A percentile compares a stretch with the other conserved stretches of the same genome.
phyloP scores from a whole-genome alignment of 2,329 filamentous ascomycete genomes.

The Neoarthrinium moseri region DNA sequence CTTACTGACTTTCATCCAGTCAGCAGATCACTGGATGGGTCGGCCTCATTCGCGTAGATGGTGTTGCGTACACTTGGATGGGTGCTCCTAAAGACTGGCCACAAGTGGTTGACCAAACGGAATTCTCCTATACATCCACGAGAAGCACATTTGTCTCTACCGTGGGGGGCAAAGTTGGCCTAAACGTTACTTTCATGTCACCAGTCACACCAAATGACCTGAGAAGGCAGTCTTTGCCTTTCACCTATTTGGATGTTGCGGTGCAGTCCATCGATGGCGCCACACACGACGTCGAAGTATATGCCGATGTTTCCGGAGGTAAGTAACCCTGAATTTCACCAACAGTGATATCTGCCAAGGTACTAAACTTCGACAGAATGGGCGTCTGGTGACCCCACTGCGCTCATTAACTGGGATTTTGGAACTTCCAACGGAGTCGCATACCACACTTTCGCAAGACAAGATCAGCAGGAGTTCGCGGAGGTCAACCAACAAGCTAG shows the following conservation, averaged over 20 bases:
- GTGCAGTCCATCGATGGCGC: slow-evolving; percentile 62
- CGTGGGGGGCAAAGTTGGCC: slow-evolving; percentile 56
- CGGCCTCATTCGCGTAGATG: slow-evolving; percentile 69
- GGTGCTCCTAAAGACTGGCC: slow-evolving; percentile 49
- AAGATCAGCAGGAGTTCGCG: slow-evolving; percentile 62
- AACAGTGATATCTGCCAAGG: not conserved
- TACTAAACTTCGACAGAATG: slow-evolving; percentile 68
- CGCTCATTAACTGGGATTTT: slow-evolving; percentile 63
- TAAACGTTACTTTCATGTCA: slow-evolving; percentile 71
- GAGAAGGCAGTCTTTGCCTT: slow-evolving; percentile 65
- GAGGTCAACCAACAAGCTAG: slow-evolving; percentile 71
- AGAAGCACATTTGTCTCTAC: slow-evolving; percentile 68
- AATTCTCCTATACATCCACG: slow-evolving; percentile 71
- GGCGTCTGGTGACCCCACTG: slow-evolving; percentile 60
- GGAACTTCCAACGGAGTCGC: slow-evolving; percentile 48
- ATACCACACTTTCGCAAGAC: slow-evolving; percentile 64
- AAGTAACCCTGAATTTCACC: slow-evolving; percentile 19
- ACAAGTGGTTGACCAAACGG: slow-evolving; percentile 55
- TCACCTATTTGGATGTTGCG: slow-evolving; percentile 67
- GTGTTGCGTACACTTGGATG: slow-evolving; percentile 65
- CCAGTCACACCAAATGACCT: slow-evolving; percentile 67
- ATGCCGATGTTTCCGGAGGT: slow-evolving; percentile 72
- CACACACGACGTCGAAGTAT: slow-evolving; percentile 65
- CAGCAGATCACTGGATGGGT: slow-evolving; percentile 63
- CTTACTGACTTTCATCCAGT: slow-evolving; percentile 30